Evolutionary conservation across 768 basidiomycete species (phyloP).

Genomic region (Boletus rex-veris): DNA sequence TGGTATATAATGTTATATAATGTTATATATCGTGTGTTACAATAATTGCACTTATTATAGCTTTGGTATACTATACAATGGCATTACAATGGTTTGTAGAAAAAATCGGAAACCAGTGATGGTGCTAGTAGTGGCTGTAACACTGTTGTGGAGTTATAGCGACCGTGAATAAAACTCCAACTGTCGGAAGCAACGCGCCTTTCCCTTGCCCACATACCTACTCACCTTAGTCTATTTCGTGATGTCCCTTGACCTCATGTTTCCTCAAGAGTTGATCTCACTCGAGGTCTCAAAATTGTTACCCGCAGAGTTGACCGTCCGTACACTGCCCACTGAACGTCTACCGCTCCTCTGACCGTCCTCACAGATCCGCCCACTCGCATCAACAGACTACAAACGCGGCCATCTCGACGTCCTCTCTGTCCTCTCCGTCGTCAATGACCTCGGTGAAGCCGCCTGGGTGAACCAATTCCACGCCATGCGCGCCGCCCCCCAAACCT

Average conservation of each 20-base stretch:
- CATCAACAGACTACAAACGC: conserved; percentile 76
- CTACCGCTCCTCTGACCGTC: neutral
- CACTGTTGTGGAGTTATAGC: neutral
- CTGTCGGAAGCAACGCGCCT: neutral
- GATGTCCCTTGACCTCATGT: conserved; percentile 66
- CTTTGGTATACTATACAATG: too few species aligned
- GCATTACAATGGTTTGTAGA: too few species aligned
- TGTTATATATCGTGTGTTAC: too few species aligned
- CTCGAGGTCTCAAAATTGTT: conserved; percentile 55
- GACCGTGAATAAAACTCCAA: neutral
- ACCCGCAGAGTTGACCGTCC: conserved; percentile 41
- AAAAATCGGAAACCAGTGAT: too few species aligned
- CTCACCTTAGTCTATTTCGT: conserved; percentile 10
- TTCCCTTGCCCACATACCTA: neutral
- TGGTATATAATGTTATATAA: too few species aligned
- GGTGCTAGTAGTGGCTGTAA: conserved; percentile 4
- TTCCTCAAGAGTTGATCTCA: conserved; percentile 70
- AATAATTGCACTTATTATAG: too few species aligned
- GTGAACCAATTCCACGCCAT: conserved; percentile 61
- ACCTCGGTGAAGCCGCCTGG: conserved; percentile 68
- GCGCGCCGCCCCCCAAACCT: conserved; percentile 55
- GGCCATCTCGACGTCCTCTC: conserved; percentile 81
- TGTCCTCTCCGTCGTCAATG: conserved; percentile 67
- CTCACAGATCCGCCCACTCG: conserved; percentile 83
- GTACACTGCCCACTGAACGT: neutral